Evolutionary conservation across 2,329 filamentous ascomycete species (phyloP).

Genomic region (Phaeosphaeria sp.): DNA sequence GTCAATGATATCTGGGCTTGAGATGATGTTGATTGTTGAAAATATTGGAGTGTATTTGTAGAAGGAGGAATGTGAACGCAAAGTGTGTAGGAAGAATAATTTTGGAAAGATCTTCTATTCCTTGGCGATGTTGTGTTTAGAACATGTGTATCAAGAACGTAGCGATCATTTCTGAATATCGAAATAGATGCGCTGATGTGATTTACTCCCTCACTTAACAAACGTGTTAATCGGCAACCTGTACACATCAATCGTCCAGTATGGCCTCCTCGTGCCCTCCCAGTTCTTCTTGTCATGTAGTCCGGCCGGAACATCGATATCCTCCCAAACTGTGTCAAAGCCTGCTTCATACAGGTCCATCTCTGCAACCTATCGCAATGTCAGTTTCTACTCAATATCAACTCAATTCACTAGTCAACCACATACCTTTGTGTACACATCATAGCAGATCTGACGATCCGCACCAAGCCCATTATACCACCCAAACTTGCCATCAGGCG

Average conservation of each 20-base stretch:
- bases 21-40: neutral
- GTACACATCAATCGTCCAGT: constrained; percentile 48
- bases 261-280: constrained; percentile 43
- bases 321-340: constrained; percentile 46
- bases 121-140: neutral
- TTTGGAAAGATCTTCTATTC: neutral
- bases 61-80: no score
- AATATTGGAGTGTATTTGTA: neutral
- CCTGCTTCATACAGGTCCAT: constrained; percentile 46
- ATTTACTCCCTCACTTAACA: constrained; percentile 26
- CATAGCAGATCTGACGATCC: constrained; percentile 49
- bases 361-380: constrained; percentile 37
- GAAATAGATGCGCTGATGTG: neutral
- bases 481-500: constrained; percentile 42
- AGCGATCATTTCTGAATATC: neutral
- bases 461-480: constrained; percentile 49
- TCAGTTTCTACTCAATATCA: constrained; percentile 4
- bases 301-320: constrained; percentile 41
- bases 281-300: constrained; percentile 45
- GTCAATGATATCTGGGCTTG: no score
- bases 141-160: neutral
- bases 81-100: neutral
- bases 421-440: constrained; percentile 47
- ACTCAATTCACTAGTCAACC: neutral
- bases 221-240: constrained; percentile 45